These are phyloP conservation scores for Penicillium canescens DNA, from an alignment of 495 filamentous ascomycete species.

Conservation along the genomic window DNA sequence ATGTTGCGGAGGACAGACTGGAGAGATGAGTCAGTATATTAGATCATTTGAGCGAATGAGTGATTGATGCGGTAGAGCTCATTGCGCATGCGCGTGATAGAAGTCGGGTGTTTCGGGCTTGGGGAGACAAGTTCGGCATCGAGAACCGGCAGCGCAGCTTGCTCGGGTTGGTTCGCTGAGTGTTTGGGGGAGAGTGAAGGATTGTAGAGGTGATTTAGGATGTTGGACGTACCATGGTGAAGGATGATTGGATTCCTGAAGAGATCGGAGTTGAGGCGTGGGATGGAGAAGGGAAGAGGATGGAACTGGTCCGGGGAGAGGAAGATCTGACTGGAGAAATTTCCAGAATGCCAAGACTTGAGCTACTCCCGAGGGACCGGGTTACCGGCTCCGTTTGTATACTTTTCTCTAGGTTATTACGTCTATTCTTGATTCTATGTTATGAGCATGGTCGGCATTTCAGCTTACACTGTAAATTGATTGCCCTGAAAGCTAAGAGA, in stretches of 20 bases:
- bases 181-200: not conserved
- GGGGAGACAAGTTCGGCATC: constrained; percentile 9
- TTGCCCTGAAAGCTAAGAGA: not conserved
- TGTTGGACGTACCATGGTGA: constrained; percentile 26
- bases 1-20: constrained; percentile 82
- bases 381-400: constrained; percentile 10
- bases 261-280: constrained; percentile 26
- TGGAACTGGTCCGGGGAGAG: constrained; percentile 30
- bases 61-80: not conserved
- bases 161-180: not conserved
- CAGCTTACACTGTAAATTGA: not conserved
- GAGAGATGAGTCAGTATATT: constrained; percentile 2
- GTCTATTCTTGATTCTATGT: not conserved
- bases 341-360: constrained; percentile 57
- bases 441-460: too few relatives aligned
- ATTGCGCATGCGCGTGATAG: not conserved
- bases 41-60: not conserved
- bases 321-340: constrained; percentile 51
- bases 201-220: constrained; percentile 4
- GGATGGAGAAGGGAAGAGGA: constrained; percentile 34
- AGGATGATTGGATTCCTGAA: constrained; percentile 23
- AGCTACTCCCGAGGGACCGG: constrained; percentile 38
- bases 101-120: constrained; percentile 3
- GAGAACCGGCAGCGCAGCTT: constrained; percentile 4
- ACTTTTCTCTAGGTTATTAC: not conserved